Evolutionary conservation across 371 early-diverging fungal species (phyloP).

Genomic region (Thermomucor indicae-seudaticae): DNA sequence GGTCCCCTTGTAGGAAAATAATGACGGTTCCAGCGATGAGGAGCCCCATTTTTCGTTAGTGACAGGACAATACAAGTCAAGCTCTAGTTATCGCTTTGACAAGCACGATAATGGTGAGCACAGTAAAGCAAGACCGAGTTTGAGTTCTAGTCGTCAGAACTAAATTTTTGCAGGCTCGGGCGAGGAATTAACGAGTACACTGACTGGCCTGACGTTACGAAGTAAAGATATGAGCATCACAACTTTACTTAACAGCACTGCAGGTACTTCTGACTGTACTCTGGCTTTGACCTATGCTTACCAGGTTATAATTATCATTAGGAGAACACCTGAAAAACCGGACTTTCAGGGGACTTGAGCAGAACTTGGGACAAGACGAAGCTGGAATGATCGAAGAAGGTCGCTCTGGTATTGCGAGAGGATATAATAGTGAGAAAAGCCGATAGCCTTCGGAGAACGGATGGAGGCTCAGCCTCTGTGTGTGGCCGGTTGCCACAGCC

Average conservation of each 20-base stretch:
- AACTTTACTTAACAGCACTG: conserved; percentile 70
- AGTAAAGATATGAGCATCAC: conserved; percentile 61
- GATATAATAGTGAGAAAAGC: conserved; percentile 56
- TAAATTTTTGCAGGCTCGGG: conserved; percentile 7
- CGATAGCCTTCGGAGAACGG: background rate
- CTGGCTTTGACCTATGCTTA: conserved; percentile 1
- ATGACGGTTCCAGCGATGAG: conserved; percentile 62
- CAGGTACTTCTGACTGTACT: conserved; percentile 37
- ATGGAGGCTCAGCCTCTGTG: no score
- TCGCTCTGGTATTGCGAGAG: conserved; percentile 82
- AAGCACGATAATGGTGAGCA: conserved; percentile 18
- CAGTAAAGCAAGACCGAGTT: background rate
- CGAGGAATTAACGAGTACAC: conserved; percentile 27
- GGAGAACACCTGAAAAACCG: conserved; percentile 68
- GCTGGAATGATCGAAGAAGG: conserved; percentile 74
- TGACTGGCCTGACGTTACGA: conserved; percentile 55
- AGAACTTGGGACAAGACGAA: conserved; percentile 61
- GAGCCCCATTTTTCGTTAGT: conserved; percentile 85
- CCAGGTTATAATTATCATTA: conserved; percentile 8
- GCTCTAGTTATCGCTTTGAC: conserved; percentile 23
- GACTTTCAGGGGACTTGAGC: conserved; percentile 78
- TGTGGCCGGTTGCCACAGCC: no score
- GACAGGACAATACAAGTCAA: conserved; percentile 75
- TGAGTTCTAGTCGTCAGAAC: background rate
- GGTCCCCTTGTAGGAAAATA: conserved; percentile 23